Base-by-base conservation (phyloP, 805 yeast genomes). In the Lachancea sp. region DNA sequence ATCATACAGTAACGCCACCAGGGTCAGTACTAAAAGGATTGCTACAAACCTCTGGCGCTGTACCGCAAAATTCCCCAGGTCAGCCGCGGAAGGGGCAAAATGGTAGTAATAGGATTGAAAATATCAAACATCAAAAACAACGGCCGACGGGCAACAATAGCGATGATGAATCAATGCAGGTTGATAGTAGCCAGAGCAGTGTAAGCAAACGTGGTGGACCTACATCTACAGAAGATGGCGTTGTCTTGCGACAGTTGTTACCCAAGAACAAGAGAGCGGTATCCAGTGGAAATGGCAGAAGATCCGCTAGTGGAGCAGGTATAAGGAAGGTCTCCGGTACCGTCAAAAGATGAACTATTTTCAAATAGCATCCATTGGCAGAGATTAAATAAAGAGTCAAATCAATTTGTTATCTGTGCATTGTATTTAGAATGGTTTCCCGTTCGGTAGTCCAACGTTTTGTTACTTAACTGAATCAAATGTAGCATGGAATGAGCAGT, bases 11-110 rank as follows among this genome's bases (percentile, higher is more conserved):
- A 52, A 60, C 61, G n/a, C 66, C 59, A 19, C 54, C 68, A 48
- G 51, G 67, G 56, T 48, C 65, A 49, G 50, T 42, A 51, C 44
- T 55, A 61, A 55, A 44, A 50, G 36, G 55, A 63, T 7, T 58
- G 53, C 31, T 48, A 51, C 40, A 34, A 24, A 33, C 42, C 11
- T 32, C 55, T 37, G 52, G 55, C n/a, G 60, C 64, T 3, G 88
- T 92, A 15, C 98, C 97, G 4, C 74, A 75, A 49, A 86, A 86
- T 37, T 86, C 96, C 2, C 98, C 98, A 0, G 98, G 97, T 2
- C 98, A 92, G 63, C 98, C 98, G 29, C 75, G 97, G 56, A 90
- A 90, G 42, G 60, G 68, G 6, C 52, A 52, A n/a, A 55, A 43
- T 34, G 66, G 57, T 23, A 49, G 49, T 42, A 63, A 52, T 21